phyloP scores from a whole-genome alignment of 192 early-diverging fungal species.

The Podila horticola region DNA sequence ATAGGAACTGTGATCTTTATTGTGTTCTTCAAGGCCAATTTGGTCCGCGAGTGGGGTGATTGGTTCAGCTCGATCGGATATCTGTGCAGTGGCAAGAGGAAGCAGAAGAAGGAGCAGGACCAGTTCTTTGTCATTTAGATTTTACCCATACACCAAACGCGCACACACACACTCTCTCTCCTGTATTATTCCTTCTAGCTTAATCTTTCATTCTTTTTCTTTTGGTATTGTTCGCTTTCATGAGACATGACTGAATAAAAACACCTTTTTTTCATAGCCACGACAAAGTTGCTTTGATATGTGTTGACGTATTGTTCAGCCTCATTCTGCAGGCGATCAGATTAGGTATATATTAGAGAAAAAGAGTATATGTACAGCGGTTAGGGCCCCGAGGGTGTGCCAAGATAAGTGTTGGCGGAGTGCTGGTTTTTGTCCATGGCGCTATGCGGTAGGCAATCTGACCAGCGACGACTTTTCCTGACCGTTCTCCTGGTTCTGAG shows the following conservation, averaged over 20 bases:
- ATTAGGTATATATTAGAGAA: too few species aligned
- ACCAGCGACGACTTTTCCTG: conserved; percentile 39
- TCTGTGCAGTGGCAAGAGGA: conserved; percentile 30
- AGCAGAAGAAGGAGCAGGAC: conserved; percentile 54
- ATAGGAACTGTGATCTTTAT: conserved; percentile 56
- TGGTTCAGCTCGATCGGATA: conserved; percentile 53
- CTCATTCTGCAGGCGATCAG: too few species aligned
- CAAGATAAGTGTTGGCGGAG: too few species aligned
- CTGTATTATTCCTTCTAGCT: not conserved
- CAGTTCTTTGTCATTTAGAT: conserved; percentile 57
- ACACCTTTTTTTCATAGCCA: too few species aligned
- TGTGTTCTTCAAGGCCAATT: conserved; percentile 56
- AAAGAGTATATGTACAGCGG: too few species aligned
- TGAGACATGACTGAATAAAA: too few species aligned
- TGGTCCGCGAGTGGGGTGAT: conserved; percentile 58
- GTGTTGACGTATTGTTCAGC: too few species aligned
- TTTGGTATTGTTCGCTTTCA: too few species aligned
- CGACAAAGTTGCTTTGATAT: too few species aligned
- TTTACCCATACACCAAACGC: not conserved
- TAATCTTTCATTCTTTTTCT: too few species aligned
- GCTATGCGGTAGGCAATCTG: conserved; percentile 21
- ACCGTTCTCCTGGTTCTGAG: conserved; percentile 18
- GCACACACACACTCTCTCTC: not conserved
- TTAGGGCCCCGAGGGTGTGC: too few species aligned
- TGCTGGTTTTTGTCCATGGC: too few species aligned